Evolutionary conservation across 129 eudicot genomes (phyloP), one percentile per base, ranked within the genome.

Genomic region (Heracleum sosnowskyi): DNA sequence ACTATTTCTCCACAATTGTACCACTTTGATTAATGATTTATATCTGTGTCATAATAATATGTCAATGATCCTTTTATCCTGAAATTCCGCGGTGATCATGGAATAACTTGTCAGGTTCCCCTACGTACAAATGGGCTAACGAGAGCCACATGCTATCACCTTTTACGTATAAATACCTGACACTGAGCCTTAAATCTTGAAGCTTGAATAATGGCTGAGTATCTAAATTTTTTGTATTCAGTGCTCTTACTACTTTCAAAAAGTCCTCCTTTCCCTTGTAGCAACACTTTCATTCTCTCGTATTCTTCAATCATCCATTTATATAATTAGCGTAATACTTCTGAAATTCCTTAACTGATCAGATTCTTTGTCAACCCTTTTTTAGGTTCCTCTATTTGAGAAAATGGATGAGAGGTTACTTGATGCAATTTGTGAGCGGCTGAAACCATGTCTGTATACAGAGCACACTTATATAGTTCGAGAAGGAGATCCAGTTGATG

Each of bases 401-500:
- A 88, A 86, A 55, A 89, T 91, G 97, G 98, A 93, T 46, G 97
- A 91, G 82, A 88, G 91, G 74, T 78, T 89, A 79, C 90, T 91
- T 4, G 98, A 91, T 64, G 98, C 97, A 47, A 91, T 93, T 13
- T 93, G 98, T 75, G 98, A 93, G 82, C 82, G 98, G 7, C 82
- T 93, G 69, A 93, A 91, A 76, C 98, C 97, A 1, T 89, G 96
- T 81, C 81, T 93, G 31, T 93, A 86, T 86, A 93, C 97, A 1
- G 89, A 91, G 51, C 77, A 79, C 41, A 86, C 93, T 0, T 89
- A 93, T 82, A 89, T 93, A 35, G 90, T 93, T 15, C 89, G 97
- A 40, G 98, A 93, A 88, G 97, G 98, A 70, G 98, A 93, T 40
- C 98, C 96, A 12, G 98, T 93, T 18, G 96, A 93, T 72, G 91